phyloP scores from a whole-genome alignment of 129 eudicot genomes.

The Arctium minus region DNA sequence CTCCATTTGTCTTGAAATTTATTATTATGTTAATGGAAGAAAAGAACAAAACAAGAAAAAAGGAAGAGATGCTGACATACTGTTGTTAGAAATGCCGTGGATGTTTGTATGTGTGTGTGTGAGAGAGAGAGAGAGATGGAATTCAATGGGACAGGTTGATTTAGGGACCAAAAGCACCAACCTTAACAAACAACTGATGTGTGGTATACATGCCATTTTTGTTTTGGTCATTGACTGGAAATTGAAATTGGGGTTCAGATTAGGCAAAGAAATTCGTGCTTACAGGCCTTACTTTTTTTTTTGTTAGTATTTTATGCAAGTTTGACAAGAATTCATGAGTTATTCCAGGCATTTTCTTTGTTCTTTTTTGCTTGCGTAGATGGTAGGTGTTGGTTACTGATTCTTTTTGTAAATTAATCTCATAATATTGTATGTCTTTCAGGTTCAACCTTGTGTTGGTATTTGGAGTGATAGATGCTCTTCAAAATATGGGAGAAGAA shows the following conservation, averaged over 20 bases:
- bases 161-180: too few relatives aligned
- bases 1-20: not conserved
- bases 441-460: constrained; percentile 99
- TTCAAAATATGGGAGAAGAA: constrained; percentile 93
- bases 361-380: not conserved
- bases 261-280: not conserved
- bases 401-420: not conserved
- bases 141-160: too few relatives aligned
- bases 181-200: not conserved
- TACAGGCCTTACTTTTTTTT: not conserved
- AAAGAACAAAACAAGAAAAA: not conserved
- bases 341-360: not conserved
- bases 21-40: not conserved
- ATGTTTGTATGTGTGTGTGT: not conserved
- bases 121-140: too few relatives aligned
- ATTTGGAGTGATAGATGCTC: constrained; percentile 98
- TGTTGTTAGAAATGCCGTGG: not conserved
- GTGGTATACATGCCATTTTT: not conserved
- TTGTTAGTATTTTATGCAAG: not conserved
- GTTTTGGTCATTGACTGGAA: not conserved
- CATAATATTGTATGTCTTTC: constrained; percentile 22
- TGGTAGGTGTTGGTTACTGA: not conserved
- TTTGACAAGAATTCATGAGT: not conserved
- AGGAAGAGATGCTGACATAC: not conserved
- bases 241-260: not conserved